Evolutionary conservation across 1,284 basidiomycete species (phyloP).

Genomic region (Trichosporon asahii): DNA sequence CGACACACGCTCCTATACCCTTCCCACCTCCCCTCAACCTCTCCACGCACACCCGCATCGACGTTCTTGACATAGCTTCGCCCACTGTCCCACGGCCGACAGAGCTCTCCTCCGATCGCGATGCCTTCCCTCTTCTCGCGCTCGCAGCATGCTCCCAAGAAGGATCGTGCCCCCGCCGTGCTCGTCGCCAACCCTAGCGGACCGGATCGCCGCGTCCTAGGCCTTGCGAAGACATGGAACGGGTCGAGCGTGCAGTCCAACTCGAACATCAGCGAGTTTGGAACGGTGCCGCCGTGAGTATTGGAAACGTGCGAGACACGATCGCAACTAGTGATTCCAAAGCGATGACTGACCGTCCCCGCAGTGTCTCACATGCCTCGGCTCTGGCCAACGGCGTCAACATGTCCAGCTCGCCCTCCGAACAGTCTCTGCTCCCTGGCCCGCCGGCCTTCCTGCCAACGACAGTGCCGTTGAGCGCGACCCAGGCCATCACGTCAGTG

Average conservation of each 20-base stretch:
- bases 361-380: background rate
- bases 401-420: slow-evolving; percentile 10
- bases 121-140: slow-evolving; percentile 31
- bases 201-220: slow-evolving; percentile 18
- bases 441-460: slow-evolving; percentile 41
- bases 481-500: slow-evolving; percentile 33
- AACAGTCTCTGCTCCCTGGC: slow-evolving; percentile 28
- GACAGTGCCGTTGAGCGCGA: slow-evolving; percentile 26
- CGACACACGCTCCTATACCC: background rate
- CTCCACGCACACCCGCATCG: background rate
- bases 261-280: slow-evolving; percentile 23
- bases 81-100: background rate
- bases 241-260: slow-evolving; percentile 13
- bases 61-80: background rate
- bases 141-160: slow-evolving; percentile 24
- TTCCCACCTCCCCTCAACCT: background rate
- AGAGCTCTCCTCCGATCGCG: background rate
- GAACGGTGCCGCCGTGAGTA: slow-evolving; percentile 21
- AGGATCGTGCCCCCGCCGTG: slow-evolving; percentile 23
- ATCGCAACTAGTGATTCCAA: background rate
- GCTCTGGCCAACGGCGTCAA: background rate
- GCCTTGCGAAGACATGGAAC: slow-evolving; percentile 27
- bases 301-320: background rate
- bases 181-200: slow-evolving; percentile 16
- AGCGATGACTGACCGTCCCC: background rate